Percentiles rank a stretch among this genome's conserved stretches.
Evolutionary conservation across 176 grass and related monocot genomes (phyloP).

Genomic region (Echinochloa phyllopogon): DNA sequence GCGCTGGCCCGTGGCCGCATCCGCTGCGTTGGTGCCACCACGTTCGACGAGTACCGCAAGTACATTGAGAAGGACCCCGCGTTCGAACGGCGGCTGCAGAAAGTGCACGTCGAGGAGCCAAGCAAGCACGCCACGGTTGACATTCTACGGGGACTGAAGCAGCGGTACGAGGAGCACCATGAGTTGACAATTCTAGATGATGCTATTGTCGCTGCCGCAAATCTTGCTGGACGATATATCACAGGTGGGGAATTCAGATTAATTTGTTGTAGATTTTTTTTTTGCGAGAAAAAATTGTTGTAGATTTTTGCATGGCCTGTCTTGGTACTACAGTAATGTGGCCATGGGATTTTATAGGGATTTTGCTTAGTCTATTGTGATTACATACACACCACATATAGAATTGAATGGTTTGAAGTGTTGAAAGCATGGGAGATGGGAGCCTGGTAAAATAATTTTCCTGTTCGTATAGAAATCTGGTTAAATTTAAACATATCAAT

Average conservation of each 20-base stretch:
- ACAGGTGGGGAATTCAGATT: neutral
- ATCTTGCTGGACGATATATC: conserved; percentile 17
- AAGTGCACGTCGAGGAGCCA: conserved; percentile 22
- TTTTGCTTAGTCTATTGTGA: too few species aligned
- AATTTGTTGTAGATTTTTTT: too few species aligned
- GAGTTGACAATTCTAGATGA: neutral
- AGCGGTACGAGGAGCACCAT: conserved; percentile 24
- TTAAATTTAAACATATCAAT: too few species aligned
- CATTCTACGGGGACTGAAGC: conserved; percentile 11
- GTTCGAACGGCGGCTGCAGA: conserved; percentile 39
- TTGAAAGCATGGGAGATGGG: too few species aligned
- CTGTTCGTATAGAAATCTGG: too few species aligned
- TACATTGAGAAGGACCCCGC: conserved; percentile 38
- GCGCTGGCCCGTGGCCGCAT: conserved; percentile 38
- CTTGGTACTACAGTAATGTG: too few species aligned
- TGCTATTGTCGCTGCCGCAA: neutral
- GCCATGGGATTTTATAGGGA: too few species aligned
- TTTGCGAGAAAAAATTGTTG: too few species aligned
- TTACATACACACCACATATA: too few species aligned
- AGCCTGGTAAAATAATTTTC: too few species aligned
- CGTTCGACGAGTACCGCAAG: conserved; percentile 34
- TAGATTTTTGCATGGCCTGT: too few species aligned
- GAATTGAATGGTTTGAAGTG: too few species aligned
- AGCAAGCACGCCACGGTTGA: neutral
- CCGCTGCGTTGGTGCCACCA: conserved; percentile 37